Base-by-base conservation (phyloP, 108 stramenopile species). In the Fragilariopsis cylindrus region DNA sequence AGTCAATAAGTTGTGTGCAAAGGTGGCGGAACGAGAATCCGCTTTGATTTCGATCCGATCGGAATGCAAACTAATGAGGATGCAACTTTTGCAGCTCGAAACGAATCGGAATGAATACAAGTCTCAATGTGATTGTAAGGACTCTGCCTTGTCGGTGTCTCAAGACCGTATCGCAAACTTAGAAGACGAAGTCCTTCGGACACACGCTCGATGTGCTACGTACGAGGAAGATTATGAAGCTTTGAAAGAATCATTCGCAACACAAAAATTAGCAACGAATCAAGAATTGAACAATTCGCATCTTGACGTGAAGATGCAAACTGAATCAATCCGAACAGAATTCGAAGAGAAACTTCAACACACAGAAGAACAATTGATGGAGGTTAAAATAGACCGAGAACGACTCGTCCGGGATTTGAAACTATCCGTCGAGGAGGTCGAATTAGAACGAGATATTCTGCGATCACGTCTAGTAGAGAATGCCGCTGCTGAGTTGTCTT, bases 181-280 rank as follows among this genome's bases (percentile, higher is more conserved):
- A 48, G 67, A 68, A 52, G 48, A 49, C 18, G 48, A 68, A 68
- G 67, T 68, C 2, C 49, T 68, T 6, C 2, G 39, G 48, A 19
- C 67, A 39, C 67, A 68, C 7, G 49, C 49, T 39, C 49, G 44
- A 48, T 68, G 47, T 48, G 67, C 67, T 9, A 52, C 49, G 15
- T 68, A 50, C 50, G 67, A 68, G 30, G 67, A 68, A 52, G 67
- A 68, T 45, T 68, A 50, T n/a, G 49, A 48, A 11, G 67, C 67
- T 19, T 39, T 68, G 49, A 68, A 50, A 48, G 67, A 68, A 39
- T 68, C 67, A 5, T 52, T 68, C 49, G 48, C 45, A 3, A 30
- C 46, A 15, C 48, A 68, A 68, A 68, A 68, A 9, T 4, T 8
- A 48, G 67, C 67, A 16, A 48, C 67, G 19, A 48, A 50, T 8